phyloP scores from a whole-genome alignment of 352 stramenopile genomes.

The Phytopythium litorale region DNA sequence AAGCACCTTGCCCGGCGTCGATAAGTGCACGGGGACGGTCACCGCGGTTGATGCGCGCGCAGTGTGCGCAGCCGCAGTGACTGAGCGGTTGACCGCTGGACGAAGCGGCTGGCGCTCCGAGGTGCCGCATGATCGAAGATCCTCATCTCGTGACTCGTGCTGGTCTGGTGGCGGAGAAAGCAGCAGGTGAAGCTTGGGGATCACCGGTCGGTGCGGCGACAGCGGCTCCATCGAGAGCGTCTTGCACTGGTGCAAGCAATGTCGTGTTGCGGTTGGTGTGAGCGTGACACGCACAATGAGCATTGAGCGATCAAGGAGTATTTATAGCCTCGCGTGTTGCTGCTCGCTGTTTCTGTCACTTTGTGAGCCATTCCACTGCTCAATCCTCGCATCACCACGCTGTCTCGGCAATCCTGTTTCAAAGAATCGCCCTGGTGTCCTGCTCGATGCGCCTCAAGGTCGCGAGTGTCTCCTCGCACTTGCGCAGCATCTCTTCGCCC shows the following conservation, averaged over 20 bases:
- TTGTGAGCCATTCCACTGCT: neutral
- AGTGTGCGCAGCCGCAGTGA: neutral
- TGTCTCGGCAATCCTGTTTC: neutral
- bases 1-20: constrained; percentile 15
- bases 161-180: neutral
- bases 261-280: neutral
- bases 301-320: neutral
- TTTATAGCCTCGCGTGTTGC: neutral
- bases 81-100: constrained; percentile 3
- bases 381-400: neutral
- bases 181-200: constrained; percentile 26
- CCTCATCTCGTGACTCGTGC: constrained; percentile 1
- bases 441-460: constrained; percentile 43
- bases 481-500: constrained; percentile 38
- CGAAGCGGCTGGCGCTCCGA: constrained; percentile 15
- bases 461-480: constrained; percentile 36
- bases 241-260: neutral
- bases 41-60: neutral
- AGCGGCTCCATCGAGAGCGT: constrained; percentile 24
- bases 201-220: constrained; percentile 9
- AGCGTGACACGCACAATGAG: neutral
- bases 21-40: neutral
- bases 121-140: neutral
- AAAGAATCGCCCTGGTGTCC: constrained; percentile 21
- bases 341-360: neutral